These are phyloP conservation scores for Hemileia vastatrix DNA, from an alignment of 1,284 basidiomycete species.

Conservation along the genomic window DNA sequence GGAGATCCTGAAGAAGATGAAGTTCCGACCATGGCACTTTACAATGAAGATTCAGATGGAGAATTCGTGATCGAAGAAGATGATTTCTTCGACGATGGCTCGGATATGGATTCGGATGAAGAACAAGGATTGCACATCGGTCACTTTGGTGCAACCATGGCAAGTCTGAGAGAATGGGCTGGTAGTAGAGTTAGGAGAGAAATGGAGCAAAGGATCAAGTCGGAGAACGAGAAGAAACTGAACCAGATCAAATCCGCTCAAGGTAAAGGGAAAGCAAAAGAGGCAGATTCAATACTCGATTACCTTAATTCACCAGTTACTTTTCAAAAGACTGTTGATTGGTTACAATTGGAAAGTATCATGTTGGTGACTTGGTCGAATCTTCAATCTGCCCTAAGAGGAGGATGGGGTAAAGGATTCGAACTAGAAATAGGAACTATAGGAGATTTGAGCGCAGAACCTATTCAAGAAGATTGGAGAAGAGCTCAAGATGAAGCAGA, in stretches of 20 bases:
- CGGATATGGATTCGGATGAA: not conserved
- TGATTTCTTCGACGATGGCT: not conserved
- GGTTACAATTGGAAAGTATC: constrained; percentile 34
- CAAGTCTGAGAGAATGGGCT: not conserved
- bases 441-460: not conserved
- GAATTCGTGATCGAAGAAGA: not conserved
- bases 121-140: not conserved
- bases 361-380: constrained; percentile 35
- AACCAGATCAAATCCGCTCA: too few relatives aligned
- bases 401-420: constrained; percentile 32
- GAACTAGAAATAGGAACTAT: constrained; percentile 22
- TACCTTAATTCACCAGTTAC: too few relatives aligned
- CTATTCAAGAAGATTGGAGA: not conserved
- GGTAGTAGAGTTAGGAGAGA: not conserved
- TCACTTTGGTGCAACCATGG: not conserved
- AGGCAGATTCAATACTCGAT: too few relatives aligned
- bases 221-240: too few relatives aligned
- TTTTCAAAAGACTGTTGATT: too few relatives aligned
- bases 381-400: constrained; percentile 30
- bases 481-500: not conserved
- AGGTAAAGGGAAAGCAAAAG: too few relatives aligned
- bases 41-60: not conserved
- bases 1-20: not conserved
- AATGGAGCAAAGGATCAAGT: not conserved
- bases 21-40: not conserved